Conservation (phyloP, 345 rosid genomes). For the Clausena lansium region DNA sequence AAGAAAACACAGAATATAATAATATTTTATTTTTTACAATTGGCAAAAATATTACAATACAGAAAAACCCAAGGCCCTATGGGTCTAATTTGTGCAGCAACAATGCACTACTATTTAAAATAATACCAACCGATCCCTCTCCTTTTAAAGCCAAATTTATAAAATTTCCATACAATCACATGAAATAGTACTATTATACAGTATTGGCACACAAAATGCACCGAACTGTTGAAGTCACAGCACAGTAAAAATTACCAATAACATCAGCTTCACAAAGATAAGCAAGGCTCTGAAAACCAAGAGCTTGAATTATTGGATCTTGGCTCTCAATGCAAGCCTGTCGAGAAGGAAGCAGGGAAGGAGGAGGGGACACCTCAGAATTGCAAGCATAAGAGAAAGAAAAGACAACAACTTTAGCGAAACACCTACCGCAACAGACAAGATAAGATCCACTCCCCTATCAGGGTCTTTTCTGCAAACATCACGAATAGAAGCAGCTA, state of each 20-base stretch:
- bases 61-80: too few species aligned
- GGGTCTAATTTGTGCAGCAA: too few species aligned
- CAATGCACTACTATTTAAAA: too few species aligned
- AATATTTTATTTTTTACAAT: too few species aligned
- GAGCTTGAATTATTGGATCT: conserved; percentile 64
- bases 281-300: conserved; percentile 94
- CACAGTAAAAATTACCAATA: conserved; percentile 54
- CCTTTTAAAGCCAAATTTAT: not conserved
- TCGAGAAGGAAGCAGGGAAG: not conserved
- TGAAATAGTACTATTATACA: not conserved
- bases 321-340: conserved; percentile 88
- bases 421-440: conserved; percentile 83
- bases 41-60: too few species aligned
- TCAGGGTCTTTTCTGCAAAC: conserved; percentile 85
- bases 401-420: conserved; percentile 19
- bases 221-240: not conserved
- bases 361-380: conserved; percentile 13
- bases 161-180: not conserved
- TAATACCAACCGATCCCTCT: too few species aligned
- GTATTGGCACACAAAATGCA: not conserved
- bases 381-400: conserved; percentile 16
- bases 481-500: conserved; percentile 80
- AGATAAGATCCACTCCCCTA: conserved; percentile 95
- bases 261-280: conserved; percentile 96
- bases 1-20: too few species aligned